Conservation (phyloP, 805 yeast genomes). For the Candida gorgasii region DNA sequence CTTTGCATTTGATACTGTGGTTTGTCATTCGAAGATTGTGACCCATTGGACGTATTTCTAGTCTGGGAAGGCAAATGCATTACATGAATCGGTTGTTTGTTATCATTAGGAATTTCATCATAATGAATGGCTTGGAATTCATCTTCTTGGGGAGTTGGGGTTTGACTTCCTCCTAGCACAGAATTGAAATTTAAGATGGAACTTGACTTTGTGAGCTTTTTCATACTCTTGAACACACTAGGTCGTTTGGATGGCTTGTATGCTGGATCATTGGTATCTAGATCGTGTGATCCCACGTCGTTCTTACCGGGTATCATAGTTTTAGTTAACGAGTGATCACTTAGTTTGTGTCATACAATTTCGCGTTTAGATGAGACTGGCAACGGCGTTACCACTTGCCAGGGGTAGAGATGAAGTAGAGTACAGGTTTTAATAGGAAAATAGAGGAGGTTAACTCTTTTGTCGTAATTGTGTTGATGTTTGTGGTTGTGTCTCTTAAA, state of each 20-base stretch:
- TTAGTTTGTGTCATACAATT: conserved; percentile 4
- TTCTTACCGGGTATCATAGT: conserved; percentile 1
- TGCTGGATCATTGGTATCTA: not conserved
- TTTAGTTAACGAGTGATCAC: not conserved
- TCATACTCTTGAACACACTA: conserved; percentile 29
- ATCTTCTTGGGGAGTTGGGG: not conserved
- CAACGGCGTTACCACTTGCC: not conserved
- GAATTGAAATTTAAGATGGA: conserved; percentile 24
- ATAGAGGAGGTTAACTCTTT: too few species aligned
- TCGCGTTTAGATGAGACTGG: conserved; percentile 6
- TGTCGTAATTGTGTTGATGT: too few species aligned
- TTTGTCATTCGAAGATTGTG: conserved; percentile 10
- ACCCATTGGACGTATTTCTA: conserved; percentile 10
- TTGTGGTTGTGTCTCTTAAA: too few species aligned
- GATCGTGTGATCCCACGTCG: not conserved
- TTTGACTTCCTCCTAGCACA: not conserved
- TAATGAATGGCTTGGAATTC: conserved; percentile 40
- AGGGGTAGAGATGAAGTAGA: not conserved
- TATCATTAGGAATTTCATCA: conserved; percentile 22
- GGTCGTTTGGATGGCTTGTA: conserved; percentile 16
- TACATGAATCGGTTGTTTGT: conserved; percentile 33
- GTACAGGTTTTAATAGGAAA: too few species aligned
- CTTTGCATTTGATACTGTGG: conserved; percentile 4
- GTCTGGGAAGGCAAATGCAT: conserved; percentile 24
- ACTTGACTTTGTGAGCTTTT: conserved; percentile 29